Conservation (phyloP, 352 stramenopile genomes). For the Saprolegnia diclina region DNA sequence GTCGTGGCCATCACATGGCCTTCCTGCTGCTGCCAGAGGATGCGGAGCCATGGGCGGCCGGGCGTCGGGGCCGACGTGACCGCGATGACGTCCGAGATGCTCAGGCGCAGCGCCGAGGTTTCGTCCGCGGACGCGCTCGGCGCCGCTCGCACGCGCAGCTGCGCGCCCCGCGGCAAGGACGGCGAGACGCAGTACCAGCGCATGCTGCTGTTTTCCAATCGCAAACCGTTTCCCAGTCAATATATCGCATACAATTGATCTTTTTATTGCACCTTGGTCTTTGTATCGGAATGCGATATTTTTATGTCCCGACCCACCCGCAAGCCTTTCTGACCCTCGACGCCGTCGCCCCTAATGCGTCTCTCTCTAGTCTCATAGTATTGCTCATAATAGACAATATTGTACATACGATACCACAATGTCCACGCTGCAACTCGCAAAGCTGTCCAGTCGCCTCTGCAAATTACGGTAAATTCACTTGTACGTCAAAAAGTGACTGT, state of each 20-base stretch:
- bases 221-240: background rate
- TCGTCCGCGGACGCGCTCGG: conserved; percentile 9
- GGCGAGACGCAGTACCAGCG: conserved; percentile 25
- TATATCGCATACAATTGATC: background rate
- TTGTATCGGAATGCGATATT: no score
- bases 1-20: conserved; percentile 2
- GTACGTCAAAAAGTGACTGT: no score
- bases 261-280: no score
- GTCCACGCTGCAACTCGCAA: no score
- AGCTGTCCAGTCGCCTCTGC: no score
- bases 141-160: conserved; percentile 13
- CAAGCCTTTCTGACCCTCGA: no score
- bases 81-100: conserved; percentile 6
- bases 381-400: no score
- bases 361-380: no score
- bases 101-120: background rate
- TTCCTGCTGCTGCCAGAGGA: conserved; percentile 3
- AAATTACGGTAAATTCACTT: no score
- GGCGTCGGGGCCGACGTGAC: background rate
- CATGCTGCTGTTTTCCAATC: conserved; percentile 4
- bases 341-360: no score
- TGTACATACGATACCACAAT: no score
- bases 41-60: background rate
- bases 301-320: no score
- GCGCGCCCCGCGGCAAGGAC: conserved; percentile 3